A percentile compares a stretch with the other conserved stretches of the same genome.
These are phyloP conservation scores for Purshia tridentata DNA, from an alignment of 306 rosid genomes.

Conservation along the genomic window DNA sequence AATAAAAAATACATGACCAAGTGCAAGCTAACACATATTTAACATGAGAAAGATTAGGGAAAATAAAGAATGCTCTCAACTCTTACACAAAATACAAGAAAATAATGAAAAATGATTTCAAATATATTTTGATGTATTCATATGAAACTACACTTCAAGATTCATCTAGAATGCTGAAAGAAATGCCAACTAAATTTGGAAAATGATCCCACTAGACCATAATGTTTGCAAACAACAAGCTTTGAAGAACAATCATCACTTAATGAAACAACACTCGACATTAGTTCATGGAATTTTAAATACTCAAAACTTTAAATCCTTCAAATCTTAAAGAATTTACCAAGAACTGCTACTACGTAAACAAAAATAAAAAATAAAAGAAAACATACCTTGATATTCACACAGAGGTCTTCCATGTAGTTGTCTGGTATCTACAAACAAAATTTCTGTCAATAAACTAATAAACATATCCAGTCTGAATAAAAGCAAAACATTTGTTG, in stretches of 20 bases:
- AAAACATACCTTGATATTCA: slow-evolving; percentile 67
- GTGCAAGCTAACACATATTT: background rate
- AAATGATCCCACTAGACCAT: background rate
- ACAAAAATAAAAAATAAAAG: background rate
- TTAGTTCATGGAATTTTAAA: background rate
- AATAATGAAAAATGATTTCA: background rate
- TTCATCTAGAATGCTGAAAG: background rate
- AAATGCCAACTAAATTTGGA: background rate
- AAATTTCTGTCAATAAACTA: slow-evolving; percentile 20
- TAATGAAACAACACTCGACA: background rate
- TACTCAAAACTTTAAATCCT: background rate
- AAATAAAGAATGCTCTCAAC: background rate
- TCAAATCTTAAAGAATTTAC: background rate
- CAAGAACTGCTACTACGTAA: background rate
- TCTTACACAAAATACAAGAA: background rate
- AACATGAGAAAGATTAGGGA: background rate
- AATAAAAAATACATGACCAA: background rate
- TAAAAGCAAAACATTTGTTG: background rate
- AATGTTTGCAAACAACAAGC: background rate
- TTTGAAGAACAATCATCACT: background rate
- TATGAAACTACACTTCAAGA: background rate
- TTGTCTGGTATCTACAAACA: slow-evolving; percentile 53
- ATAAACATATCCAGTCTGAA: slow-evolving; percentile 1
- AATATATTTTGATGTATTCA: background rate
- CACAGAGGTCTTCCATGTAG: slow-evolving; percentile 59